These are phyloP conservation scores for Pichia insulana DNA, from an alignment of 805 yeast genomes.

Conservation along the genomic window DNA sequence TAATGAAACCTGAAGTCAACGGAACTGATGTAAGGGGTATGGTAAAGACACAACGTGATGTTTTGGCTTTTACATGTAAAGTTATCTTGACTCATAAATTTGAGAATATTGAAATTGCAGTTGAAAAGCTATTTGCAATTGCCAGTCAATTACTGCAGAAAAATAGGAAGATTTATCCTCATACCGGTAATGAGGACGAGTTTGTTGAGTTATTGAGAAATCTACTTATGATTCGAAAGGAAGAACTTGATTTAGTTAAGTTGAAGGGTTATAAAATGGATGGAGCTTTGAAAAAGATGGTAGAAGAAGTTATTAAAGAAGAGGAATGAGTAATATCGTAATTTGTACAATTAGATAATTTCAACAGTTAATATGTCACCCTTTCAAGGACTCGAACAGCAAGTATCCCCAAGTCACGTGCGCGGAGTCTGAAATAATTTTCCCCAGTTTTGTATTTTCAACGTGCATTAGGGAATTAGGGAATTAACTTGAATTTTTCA, in stretches of 20 bases:
- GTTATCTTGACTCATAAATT: conserved; percentile 28
- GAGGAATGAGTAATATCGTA: background rate
- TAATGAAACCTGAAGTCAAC: conserved; percentile 56
- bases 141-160: conserved; percentile 21
- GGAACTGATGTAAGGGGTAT: conserved; percentile 56
- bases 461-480: too few relatives aligned
- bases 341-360: background rate
- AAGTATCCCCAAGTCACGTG: too few relatives aligned
- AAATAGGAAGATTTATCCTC: conserved; percentile 13
- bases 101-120: conserved; percentile 18
- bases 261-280: conserved; percentile 22
- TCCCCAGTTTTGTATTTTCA: too few relatives aligned
- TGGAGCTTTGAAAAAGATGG: conserved; percentile 15
- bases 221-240: conserved; percentile 24
- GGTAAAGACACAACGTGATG: conserved; percentile 56
- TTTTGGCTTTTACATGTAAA: conserved; percentile 60
- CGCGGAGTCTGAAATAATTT: too few relatives aligned
- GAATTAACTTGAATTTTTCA: too few relatives aligned
- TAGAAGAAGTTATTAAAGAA: conserved; percentile 11
- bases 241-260: conserved; percentile 17
- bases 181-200: conserved; percentile 24
- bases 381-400: too few relatives aligned
- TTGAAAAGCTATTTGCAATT: conserved; percentile 21
- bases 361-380: too few relatives aligned
- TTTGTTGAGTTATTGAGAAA: conserved; percentile 27